Base-by-base conservation (phyloP, 768 basidiomycete genomes). In the Lentinus tigrinus region DNA sequence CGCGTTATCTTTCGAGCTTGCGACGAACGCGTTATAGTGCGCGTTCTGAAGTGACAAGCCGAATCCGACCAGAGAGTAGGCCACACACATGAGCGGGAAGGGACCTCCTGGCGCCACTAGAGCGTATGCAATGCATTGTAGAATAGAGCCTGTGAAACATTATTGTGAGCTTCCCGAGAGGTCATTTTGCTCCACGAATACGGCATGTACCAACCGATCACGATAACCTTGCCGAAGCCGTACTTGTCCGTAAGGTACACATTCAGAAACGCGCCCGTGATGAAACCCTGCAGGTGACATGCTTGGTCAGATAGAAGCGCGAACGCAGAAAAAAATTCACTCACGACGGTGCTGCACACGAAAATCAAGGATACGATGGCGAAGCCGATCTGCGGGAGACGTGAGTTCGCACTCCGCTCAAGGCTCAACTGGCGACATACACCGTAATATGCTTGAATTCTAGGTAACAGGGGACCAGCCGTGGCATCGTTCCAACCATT, bases 401-500 rank as follows among this genome's bases (percentile, higher is more conserved):
- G 11, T 38, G 10, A 46, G 43, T 10, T 46, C 21, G 13, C 13
- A 19, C 9, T 13, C 43, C 24, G 5, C 21, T 11, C 31, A 11
- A 11, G 7, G 31, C 31, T 11, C 7, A 31, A 11, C 7, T 23
- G 72, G 9, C 23, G 21, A 11, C 43, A 31, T 31, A 81, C 81
- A 59, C 72, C 66, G 67, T 81, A 82, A 70, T 80, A 77, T 7
- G 71, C 68, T 69, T 89, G 89, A 47, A 93, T 85, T 10, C 82
- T 77, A 1, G 89, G 91, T 10, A 93, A 70, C 23, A 94, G 72
- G 0, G 91, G 89, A 3, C 91, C 91, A 14, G 82, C 82, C 0
- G 85, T 79, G 17, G 84, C 85, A 69, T 91, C 91, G 63, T 87
- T 90, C 89, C 89, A 93, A 28, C 91, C 91, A 17, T 77, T 76